Evolutionary conservation across 2,329 filamentous ascomycete genomes (phyloP).

Genomic region (Trichoderma sp.): DNA sequence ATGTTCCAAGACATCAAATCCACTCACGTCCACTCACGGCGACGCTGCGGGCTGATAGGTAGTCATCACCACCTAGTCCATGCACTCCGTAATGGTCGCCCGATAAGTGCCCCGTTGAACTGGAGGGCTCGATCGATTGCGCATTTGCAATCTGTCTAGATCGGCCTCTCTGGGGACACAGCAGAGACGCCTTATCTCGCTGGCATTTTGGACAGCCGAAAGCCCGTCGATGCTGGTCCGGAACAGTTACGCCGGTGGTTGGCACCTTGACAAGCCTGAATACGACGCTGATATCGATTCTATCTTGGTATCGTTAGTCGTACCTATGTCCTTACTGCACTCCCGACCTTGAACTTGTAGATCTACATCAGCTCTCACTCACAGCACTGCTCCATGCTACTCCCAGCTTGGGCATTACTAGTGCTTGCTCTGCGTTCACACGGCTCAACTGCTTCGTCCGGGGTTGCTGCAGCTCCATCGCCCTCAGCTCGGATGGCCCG

Average conservation of each 20-base stretch:
- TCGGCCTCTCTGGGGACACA: neutral
- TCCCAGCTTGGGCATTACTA: neutral
- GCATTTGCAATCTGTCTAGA: neutral
- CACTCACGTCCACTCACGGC: neutral
- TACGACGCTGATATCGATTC: neutral
- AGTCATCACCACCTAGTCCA: neutral
- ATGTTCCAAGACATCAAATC: neutral
- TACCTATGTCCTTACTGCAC: too few relatives aligned
- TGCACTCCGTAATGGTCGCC: neutral
- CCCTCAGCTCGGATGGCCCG: constrained; percentile 10
- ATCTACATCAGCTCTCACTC: neutral
- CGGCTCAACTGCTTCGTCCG: neutral
- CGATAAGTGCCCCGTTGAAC: neutral
- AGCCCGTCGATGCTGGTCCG: neutral
- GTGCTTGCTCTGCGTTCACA: neutral
- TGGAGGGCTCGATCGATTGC: neutral
- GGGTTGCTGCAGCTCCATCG: neutral
- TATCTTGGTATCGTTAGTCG: neutral
- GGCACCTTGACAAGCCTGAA: neutral
- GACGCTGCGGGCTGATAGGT: neutral
- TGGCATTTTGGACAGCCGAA: neutral
- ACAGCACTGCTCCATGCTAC: neutral
- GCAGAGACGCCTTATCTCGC: neutral
- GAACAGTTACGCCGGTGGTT: too few relatives aligned
- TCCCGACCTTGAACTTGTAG: too few relatives aligned